These are phyloP conservation scores for Aspergillus indologenus DNA, from an alignment of 495 filamentous ascomycete species.

Conservation along the genomic window DNA sequence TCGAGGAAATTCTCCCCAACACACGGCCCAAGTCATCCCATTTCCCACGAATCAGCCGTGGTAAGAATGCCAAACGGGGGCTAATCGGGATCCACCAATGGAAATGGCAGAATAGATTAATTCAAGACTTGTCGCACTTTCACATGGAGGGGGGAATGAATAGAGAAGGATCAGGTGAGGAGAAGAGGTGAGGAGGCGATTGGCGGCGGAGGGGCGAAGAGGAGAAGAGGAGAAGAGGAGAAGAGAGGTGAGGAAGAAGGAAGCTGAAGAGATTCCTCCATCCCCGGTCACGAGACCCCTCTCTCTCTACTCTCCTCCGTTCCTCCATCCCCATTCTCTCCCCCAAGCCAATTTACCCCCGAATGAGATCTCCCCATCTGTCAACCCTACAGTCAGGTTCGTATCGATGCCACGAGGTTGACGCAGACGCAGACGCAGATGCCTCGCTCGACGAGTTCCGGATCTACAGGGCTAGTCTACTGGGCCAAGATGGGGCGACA, in stretches of 20 bases:
- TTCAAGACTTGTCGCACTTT: constrained; percentile 3
- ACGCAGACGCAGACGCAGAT: not conserved
- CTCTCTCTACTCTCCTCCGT: no score
- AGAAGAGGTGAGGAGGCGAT: not conserved
- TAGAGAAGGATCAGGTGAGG: not conserved
- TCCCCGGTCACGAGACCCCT: not conserved
- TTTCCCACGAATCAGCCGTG: constrained; percentile 40
- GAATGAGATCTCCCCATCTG: not conserved
- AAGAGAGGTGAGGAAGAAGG: not conserved
- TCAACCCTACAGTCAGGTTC: not conserved
- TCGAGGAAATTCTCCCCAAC: constrained; percentile 39
- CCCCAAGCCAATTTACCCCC: not conserved
- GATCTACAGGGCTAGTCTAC: not conserved
- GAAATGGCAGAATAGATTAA: constrained; percentile 1
- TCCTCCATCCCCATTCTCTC: not conserved
- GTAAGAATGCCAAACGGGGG: constrained; percentile 8
- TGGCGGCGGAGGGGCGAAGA: no score
- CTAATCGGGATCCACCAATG: constrained; percentile 39
- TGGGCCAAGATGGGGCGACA: not conserved
- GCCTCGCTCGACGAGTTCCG: not conserved
- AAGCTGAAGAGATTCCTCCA: not conserved
- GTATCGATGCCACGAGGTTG: not conserved
- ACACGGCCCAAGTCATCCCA: constrained; percentile 6
- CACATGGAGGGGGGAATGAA: not conserved
- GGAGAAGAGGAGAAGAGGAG: no score